Evolutionary conservation across 768 basidiomycete species (phyloP).

Genomic region (Chalciporus chontae): DNA sequence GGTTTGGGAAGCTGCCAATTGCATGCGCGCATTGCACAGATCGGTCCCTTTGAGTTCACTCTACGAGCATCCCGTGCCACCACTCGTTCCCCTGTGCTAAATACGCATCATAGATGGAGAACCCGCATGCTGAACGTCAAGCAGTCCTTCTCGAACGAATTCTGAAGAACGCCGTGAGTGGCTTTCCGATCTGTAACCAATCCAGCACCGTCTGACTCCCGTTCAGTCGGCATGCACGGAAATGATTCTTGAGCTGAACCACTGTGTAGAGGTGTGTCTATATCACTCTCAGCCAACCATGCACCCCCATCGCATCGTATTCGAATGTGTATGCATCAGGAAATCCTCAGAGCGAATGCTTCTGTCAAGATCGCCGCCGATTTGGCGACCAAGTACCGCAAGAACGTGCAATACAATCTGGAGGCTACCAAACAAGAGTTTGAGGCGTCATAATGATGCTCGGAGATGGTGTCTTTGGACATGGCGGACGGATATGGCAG

Average conservation of each 20-base stretch:
- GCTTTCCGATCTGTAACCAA: not conserved
- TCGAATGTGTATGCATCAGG: slow-evolving; percentile 38
- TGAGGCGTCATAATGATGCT: slow-evolving; percentile 1
- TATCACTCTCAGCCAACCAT: not conserved
- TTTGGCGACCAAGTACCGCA: slow-evolving; percentile 80
- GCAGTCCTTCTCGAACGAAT: slow-evolving; percentile 88
- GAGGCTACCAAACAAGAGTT: slow-evolving; percentile 55
- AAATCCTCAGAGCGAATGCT: slow-evolving; percentile 74
- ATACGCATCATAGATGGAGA: slow-evolving; percentile 63
- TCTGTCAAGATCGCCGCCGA: slow-evolving; percentile 79
- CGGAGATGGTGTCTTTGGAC: not conserved
- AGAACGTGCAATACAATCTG: slow-evolving; percentile 91
- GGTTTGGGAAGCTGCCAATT: slow-evolving; percentile 8
- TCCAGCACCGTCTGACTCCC: not conserved
- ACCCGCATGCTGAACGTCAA: slow-evolving; percentile 91
- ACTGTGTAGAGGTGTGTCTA: slow-evolving; percentile 70
- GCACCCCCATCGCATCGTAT: not conserved
- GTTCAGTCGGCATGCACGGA: slow-evolving; percentile 88
- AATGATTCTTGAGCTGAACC: slow-evolving; percentile 83
- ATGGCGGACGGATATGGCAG: too few species aligned
- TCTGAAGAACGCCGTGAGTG: slow-evolving; percentile 79
- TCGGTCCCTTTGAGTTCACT: not conserved
- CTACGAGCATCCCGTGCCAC: not conserved
- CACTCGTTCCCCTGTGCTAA: not conserved
- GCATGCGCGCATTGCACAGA: not conserved